phyloP scores from a whole-genome alignment of 768 basidiomycete genomes.

The Amanita subjunquillea region DNA sequence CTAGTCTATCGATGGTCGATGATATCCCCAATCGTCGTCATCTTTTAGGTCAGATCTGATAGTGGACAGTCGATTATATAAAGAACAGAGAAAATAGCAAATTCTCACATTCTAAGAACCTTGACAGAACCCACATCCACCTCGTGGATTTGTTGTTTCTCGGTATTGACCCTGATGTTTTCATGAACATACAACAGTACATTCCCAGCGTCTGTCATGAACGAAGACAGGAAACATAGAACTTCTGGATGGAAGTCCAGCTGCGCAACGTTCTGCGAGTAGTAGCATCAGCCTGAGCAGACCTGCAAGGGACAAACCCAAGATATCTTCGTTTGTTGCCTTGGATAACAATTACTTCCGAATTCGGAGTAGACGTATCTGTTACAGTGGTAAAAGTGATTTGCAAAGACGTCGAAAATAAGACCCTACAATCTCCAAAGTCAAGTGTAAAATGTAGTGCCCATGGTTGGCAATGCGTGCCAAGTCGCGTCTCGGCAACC shows the following conservation, averaged over 20 bases:
- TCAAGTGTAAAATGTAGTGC: conserved; percentile 43
- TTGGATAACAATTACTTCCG: conserved; percentile 21
- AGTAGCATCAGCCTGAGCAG: neutral
- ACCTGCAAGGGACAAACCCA: conserved; percentile 27
- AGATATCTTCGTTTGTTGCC: conserved; percentile 11
- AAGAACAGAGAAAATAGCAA: neutral
- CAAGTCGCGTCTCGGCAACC: too few relatives aligned
- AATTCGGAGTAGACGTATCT: conserved; percentile 29
- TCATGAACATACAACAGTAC: conserved; percentile 31
- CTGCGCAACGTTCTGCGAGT: conserved; percentile 20
- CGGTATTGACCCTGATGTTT: conserved; percentile 32
- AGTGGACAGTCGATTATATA: conserved; percentile 2
- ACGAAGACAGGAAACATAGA: conserved; percentile 34
- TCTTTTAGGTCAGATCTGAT: conserved; percentile 43
- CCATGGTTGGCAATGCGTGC: too few relatives aligned
- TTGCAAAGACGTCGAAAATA: neutral
- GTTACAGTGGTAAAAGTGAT: conserved; percentile 1
- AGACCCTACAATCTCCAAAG: conserved; percentile 42
- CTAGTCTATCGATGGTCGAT: conserved; percentile 27
- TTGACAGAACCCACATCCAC: conserved; percentile 35
- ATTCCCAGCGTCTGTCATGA: conserved; percentile 19
- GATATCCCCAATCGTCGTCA: conserved; percentile 44
- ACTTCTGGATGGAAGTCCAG: conserved; percentile 31
- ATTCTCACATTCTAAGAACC: conserved; percentile 44
- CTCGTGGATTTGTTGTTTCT: conserved; percentile 22